Conservation (phyloP, 2,329 filamentous ascomycete genomes). For the Colletotrichum melonis region DNA sequence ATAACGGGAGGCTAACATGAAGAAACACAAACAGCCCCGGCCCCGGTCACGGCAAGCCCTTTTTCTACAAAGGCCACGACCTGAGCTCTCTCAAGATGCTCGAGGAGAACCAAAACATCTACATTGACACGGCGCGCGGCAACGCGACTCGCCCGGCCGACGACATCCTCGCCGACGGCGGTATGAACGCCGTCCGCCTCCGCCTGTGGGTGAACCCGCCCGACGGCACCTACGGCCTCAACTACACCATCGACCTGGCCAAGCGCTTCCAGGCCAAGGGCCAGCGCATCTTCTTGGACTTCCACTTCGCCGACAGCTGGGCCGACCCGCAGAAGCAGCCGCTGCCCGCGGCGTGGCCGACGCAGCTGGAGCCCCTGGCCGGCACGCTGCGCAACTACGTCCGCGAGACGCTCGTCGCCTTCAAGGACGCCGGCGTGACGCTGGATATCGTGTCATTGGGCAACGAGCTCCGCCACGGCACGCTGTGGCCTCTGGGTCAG, state of each 20-base stretch:
- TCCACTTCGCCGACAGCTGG: conserved; percentile 46
- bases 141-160: conserved; percentile 26
- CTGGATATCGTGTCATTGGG: conserved; percentile 51
- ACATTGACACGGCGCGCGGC: conserved; percentile 26
- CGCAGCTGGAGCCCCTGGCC: conserved; percentile 42
- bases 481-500: conserved; percentile 47
- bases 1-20: background rate
- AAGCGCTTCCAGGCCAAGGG: conserved; percentile 47
- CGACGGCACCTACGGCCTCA: conserved; percentile 31
- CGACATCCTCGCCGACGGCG: conserved; percentile 32
- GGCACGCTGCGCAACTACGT: conserved; percentile 47
- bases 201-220: conserved; percentile 32
- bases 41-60: conserved; percentile 7
- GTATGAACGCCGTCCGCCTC: conserved; percentile 31
- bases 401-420: conserved; percentile 49
- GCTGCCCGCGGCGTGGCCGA: conserved; percentile 48
- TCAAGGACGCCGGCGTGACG: conserved; percentile 49
- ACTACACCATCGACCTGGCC: conserved; percentile 44
- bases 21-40: background rate
- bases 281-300: conserved; percentile 50
- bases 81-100: conserved; percentile 34
- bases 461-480: conserved; percentile 48
- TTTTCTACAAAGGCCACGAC: conserved; percentile 33
- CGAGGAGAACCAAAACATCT: conserved; percentile 26
- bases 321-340: conserved; percentile 49